Conservation (phyloP, 2,329 filamentous ascomycete genomes). For the Cladophialophora exuberans region DNA sequence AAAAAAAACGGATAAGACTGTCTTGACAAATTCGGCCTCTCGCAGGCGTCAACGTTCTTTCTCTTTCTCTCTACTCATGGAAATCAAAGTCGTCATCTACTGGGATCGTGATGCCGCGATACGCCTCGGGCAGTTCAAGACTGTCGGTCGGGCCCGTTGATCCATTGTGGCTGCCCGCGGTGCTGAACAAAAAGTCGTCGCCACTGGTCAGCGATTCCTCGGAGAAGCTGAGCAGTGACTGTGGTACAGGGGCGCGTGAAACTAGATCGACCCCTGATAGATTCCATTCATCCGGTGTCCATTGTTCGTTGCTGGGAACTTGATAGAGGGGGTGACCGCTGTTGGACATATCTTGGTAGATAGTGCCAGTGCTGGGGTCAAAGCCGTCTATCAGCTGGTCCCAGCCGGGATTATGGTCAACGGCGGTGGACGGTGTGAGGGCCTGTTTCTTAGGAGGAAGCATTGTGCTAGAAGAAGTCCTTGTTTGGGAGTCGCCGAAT, state of each 20-base stretch:
- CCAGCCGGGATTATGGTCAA: constrained; percentile 73
- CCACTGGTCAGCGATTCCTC: constrained; percentile 62
- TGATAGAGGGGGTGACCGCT: constrained; percentile 23
- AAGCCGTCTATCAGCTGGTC: constrained; percentile 78
- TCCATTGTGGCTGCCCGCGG: constrained; percentile 30
- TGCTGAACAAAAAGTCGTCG: constrained; percentile 48
- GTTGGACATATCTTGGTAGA: constrained; percentile 38
- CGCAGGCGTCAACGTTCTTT: no score
- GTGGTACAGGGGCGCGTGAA: constrained; percentile 41
- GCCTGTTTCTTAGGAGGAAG: constrained; percentile 46
- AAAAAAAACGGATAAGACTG: no score
- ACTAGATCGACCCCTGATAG: constrained; percentile 42
- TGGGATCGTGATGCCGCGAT: constrained; percentile 44
- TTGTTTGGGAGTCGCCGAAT: constrained; percentile 34
- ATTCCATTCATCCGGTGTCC: constrained; percentile 45
- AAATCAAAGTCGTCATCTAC: constrained; percentile 34
- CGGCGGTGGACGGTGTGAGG: constrained; percentile 38
- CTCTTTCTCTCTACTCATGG: constrained; percentile 20
- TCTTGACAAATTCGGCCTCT: no score
- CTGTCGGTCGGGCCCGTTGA: constrained; percentile 26
- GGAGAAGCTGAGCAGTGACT: constrained; percentile 63
- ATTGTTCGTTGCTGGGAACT: constrained; percentile 39
- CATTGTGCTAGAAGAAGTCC: constrained; percentile 44
- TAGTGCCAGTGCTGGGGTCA: constrained; percentile 55
- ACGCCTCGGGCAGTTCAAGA: constrained; percentile 29